phyloP scores from a whole-genome alignment of 2,329 filamentous ascomycete genomes.

The Penicillium verrucosum region DNA sequence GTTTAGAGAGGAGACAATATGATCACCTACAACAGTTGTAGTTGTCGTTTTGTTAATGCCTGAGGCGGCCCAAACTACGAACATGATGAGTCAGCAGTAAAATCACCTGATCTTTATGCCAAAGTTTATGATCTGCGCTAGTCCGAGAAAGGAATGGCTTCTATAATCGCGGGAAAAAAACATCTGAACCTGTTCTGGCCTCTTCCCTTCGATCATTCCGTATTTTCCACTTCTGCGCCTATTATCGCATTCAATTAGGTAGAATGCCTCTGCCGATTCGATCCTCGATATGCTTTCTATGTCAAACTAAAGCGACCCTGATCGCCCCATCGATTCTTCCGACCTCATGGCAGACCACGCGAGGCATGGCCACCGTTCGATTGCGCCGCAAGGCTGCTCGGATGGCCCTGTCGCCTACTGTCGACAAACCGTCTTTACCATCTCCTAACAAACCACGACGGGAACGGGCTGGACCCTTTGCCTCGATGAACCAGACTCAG shows the following conservation, averaged over 20 bases:
- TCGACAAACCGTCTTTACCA: constrained; percentile 24
- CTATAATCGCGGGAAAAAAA: constrained; percentile 7
- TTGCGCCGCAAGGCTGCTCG: constrained; percentile 36
- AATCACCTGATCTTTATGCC: background rate
- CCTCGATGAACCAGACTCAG: constrained; percentile 56
- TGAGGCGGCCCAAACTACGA: background rate
- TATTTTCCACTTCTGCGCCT: background rate
- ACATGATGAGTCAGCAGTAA: background rate
- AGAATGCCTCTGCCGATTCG: constrained; percentile 31
- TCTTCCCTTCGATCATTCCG: background rate
- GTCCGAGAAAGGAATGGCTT: background rate
- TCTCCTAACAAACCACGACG: constrained; percentile 37
- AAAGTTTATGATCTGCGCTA: constrained; percentile 6
- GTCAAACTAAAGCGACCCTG: constrained; percentile 27
- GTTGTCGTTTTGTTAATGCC: background rate
- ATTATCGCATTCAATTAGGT: constrained; percentile 19
- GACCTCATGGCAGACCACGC: constrained; percentile 30
- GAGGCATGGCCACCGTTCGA: constrained; percentile 32
- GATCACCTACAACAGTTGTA: background rate
- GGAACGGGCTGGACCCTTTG: constrained; percentile 54
- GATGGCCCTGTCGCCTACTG: constrained; percentile 38
- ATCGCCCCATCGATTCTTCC: constrained; percentile 12
- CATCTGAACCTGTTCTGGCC: constrained; percentile 9
- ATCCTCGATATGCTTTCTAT: constrained; percentile 34
- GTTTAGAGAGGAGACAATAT: background rate